Conservation (phyloP, 1,139 yeast genomes). For the Scheffersomyces parashehatae region DNA sequence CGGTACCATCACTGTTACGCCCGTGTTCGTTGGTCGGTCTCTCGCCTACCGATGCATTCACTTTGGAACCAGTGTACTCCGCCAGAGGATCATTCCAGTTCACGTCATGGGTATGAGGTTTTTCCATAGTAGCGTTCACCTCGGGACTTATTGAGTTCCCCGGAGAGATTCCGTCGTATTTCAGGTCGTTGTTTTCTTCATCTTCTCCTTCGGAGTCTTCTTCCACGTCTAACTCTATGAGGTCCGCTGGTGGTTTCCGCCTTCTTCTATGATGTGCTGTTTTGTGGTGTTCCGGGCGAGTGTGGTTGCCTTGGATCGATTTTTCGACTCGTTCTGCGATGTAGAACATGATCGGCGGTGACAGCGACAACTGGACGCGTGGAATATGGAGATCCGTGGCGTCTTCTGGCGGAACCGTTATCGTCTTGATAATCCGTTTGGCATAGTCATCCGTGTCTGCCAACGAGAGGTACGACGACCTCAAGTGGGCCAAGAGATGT, state of each 20-base stretch:
- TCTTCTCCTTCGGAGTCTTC: slow-evolving; percentile 1
- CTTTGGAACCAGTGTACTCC: too few relatives aligned
- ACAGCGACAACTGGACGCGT: slow-evolving; percentile 15
- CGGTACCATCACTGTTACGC: too few relatives aligned
- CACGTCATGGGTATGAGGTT: too few relatives aligned
- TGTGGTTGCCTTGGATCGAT: slow-evolving; percentile 2
- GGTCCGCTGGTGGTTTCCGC: background rate
- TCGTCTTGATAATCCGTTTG: slow-evolving; percentile 23
- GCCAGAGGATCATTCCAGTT: too few relatives aligned
- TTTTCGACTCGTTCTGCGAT: slow-evolving; percentile 22
- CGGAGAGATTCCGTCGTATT: too few relatives aligned
- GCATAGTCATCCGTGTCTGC: slow-evolving; percentile 29
- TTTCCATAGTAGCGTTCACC: too few relatives aligned
- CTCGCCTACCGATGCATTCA: too few relatives aligned
- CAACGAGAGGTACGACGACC: slow-evolving; percentile 30
- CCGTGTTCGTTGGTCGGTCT: too few relatives aligned
- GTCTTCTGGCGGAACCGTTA: slow-evolving; percentile 3
- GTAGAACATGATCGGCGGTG: slow-evolving; percentile 40
- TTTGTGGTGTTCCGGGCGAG: background rate
- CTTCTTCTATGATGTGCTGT: background rate
- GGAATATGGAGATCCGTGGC: background rate
- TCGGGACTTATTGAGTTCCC: too few relatives aligned
- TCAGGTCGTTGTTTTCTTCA: background rate
- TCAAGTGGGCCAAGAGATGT: slow-evolving; percentile 31
- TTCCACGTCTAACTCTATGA: background rate